Evolutionary conservation across 2,329 filamentous ascomycete genomes (phyloP), one percentile per base, ranked within the genome.

Genomic region (Phyllosticta paracitricarpa): DNA sequence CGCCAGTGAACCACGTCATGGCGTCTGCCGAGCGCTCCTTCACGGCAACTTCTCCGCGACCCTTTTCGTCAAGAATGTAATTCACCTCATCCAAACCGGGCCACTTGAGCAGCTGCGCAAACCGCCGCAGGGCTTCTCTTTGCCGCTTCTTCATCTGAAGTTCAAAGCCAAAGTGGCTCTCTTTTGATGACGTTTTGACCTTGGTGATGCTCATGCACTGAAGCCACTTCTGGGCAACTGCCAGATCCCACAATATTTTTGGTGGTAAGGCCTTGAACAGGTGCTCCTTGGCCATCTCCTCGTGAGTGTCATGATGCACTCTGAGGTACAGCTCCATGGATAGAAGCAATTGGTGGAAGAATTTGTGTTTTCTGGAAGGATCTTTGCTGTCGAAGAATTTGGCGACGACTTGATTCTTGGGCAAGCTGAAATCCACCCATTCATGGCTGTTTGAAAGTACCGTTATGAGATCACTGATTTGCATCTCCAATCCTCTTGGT

Each of bases 281-380:
- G 67, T 84, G 84, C 66, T 85, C 81, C 72, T 86, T 88, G 48
- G 84, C 81, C 74, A 79, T 81, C 26, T 84, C 83, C n/a, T 77
- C 76, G 70, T 89, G 85, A 57, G 81, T 76, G 26, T 76, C 77
- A 1, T 82, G 85, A 67, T 87, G 83, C 66, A 91, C 88, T 51
- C 88, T 83, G 62, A 88, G 72, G 68, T 89, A 84, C 4, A 91
- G 78, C 72, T 91, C 88, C 56, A 89, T 78, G 64, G 86, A 87
- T 52, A 91, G 80, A 2, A 91, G 78, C n/a, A 91, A 75, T 72
- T 91, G 88, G 70, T 89, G 87, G 71, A 89, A 90, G 75, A 91
- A 91, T 26, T 80, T 81, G 63, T 82, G 80, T 66, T 87, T 88
- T 63, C 81, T 79, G 19, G 77, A 73, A 54, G 80, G 76, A 65